phyloP scores from a whole-genome alignment of 2,329 filamentous ascomycete genomes.

The Cladosporium sphaerospermum region DNA sequence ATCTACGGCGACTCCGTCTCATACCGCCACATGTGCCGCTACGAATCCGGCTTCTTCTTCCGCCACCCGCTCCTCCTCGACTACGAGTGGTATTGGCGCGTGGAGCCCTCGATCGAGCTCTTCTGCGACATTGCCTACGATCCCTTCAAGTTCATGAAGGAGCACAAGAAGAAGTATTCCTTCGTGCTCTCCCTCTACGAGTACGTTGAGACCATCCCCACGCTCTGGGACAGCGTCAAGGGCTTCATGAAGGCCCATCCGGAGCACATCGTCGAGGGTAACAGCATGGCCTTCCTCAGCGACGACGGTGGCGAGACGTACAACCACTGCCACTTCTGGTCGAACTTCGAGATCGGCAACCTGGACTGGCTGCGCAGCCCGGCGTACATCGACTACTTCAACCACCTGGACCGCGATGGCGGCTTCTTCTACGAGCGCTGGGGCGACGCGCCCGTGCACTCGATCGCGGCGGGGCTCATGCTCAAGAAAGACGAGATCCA shows the following conservation, averaged over 20 bases:
- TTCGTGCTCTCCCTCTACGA: conserved; percentile 95
- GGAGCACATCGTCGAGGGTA: conserved; percentile 75
- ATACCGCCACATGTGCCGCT: conserved; percentile 99
- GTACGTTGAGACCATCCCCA: conserved; percentile 93
- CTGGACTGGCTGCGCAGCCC: conserved; percentile 88
- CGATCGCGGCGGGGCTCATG: conserved; percentile 84
- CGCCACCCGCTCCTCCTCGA: conserved; percentile 87
- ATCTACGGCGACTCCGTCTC: conserved; percentile 97
- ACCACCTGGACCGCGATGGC: conserved; percentile 78
- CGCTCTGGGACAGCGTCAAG: conserved; percentile 90
- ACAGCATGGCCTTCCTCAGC: conserved; percentile 85
- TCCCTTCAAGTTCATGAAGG: conserved; percentile 92
- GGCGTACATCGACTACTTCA: conserved; percentile 86
- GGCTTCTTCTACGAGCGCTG: conserved; percentile 99
- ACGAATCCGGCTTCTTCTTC: conserved; percentile 99
- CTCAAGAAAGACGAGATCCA: conserved; percentile 91
- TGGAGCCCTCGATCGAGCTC: conserved; percentile 93
- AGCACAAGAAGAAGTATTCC: conserved; percentile 96
- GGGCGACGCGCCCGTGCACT: conserved; percentile 96
- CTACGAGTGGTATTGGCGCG: conserved; percentile 99
- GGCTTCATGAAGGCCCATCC: conserved; percentile 89
- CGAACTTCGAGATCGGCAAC: conserved; percentile 96
- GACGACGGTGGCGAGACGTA: conserved; percentile 88
- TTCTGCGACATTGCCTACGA: conserved; percentile 95
- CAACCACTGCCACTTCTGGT: conserved; percentile 99